These are phyloP conservation scores for Hanseniaspora sp. DNA, from an alignment of 1,139 yeast genomes.

Conservation along the genomic window DNA sequence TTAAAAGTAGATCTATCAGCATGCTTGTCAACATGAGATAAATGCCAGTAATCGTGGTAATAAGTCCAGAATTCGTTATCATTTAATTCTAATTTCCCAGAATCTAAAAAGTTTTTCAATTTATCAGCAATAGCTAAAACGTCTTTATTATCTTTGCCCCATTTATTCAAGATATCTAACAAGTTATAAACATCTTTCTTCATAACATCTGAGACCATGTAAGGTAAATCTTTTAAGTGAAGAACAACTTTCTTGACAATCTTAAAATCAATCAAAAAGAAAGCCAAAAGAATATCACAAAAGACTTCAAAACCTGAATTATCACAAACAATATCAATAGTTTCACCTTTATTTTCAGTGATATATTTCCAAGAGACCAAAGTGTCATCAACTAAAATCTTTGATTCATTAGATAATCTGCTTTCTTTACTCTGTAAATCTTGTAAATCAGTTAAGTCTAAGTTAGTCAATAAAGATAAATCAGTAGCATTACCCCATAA, in stretches of 20 bases:
- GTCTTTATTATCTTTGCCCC: constrained; percentile 20
- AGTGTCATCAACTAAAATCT: constrained; percentile 70
- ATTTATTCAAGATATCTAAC: constrained; percentile 42
- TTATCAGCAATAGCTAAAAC: constrained; percentile 38
- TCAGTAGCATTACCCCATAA: constrained; percentile 98
- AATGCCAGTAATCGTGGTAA: constrained; percentile 58
- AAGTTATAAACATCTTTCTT: constrained; percentile 61
- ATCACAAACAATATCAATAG: constrained; percentile 81
- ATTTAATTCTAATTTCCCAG: constrained; percentile 45
- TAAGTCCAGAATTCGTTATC: constrained; percentile 82
- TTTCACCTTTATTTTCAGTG: constrained; percentile 22
- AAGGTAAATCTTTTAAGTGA: constrained; percentile 85
- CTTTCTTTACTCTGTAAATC: constrained; percentile 85
- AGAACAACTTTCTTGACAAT: constrained; percentile 54
- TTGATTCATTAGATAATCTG: constrained; percentile 70
- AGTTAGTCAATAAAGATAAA: constrained; percentile 73
- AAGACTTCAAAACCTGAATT: constrained; percentile 92
- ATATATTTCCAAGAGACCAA: constrained; percentile 52
- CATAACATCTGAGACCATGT: constrained; percentile 96
- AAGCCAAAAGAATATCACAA: constrained; percentile 68
- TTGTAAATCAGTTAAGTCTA: constrained; percentile 76
- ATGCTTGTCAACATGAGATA: constrained; percentile 33
- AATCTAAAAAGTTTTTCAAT: constrained; percentile 39
- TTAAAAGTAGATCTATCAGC: constrained; percentile 47
- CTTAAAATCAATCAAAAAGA: constrained; percentile 64